phyloP scores from a whole-genome alignment of 768 basidiomycete genomes.

The Rhodotorula diobovata region DNA sequence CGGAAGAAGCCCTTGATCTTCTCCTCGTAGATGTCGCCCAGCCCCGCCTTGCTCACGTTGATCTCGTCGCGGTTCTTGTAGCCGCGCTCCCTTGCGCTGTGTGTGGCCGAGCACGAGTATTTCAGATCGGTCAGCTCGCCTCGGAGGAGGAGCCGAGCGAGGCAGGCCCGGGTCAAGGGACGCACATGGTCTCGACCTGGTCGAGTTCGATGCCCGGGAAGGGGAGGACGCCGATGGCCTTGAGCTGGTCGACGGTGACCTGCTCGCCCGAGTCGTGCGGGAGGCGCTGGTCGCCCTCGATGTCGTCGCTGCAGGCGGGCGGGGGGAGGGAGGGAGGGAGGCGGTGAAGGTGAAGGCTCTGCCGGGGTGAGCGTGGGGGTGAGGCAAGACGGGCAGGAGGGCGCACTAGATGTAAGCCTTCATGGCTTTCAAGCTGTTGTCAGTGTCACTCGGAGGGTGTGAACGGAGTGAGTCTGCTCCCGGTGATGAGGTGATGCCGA shows the following conservation, averaged over 20 bases:
- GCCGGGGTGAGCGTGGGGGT: background rate
- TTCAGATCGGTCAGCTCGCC: background rate
- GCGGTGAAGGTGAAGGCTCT: background rate
- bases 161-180: background rate
- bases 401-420: slow-evolving; percentile 27
- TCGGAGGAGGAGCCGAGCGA: background rate
- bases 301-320: slow-evolving; percentile 40
- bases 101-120: too few relatives aligned
- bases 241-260: slow-evolving; percentile 56
- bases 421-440: background rate
- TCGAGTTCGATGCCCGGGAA: slow-evolving; percentile 63
- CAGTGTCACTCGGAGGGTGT: too few relatives aligned
- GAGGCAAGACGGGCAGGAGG: background rate
- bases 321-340: background rate
- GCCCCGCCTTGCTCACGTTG: slow-evolving; percentile 67
- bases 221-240: slow-evolving; percentile 60
- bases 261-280: slow-evolving; percentile 66
- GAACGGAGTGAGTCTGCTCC: too few relatives aligned
- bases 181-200: slow-evolving; percentile 53
- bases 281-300: slow-evolving; percentile 63
- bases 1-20: slow-evolving; percentile 71
- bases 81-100: slow-evolving; percentile 58
- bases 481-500: background rate
- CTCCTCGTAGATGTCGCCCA: slow-evolving; percentile 77
- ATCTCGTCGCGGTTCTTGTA: slow-evolving; percentile 82